Base-by-base conservation (phyloP, 2,329 filamentous ascomycete genomes). In the Cephalotrichum gorgonifer region DNA sequence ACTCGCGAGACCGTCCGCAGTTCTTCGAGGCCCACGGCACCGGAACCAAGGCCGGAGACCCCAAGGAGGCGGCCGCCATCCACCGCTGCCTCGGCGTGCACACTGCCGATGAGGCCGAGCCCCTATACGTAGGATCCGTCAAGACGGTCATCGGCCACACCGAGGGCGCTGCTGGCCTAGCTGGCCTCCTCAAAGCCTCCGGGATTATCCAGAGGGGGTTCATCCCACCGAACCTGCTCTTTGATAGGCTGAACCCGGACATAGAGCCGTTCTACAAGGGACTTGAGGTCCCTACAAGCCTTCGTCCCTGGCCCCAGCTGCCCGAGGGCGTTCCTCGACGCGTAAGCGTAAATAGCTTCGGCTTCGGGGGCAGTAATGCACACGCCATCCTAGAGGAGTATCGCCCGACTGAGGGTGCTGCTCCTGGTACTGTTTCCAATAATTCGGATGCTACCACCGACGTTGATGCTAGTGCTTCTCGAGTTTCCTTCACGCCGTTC, bases 21-120 rank as follows among this genome's bases (percentile, higher is more conserved):
- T 58, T 58, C 43, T 55, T 62, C 31, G 60, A 62, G 51, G 56
- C 56, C 3, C 60, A 62, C 43, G 60, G 60, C 12, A 62, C 60
- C 17, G 60, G 60, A 4, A 62, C 60, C 1, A 49, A 55, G 0
- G 55, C 60, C 0, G 60, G 60, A 3, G 60, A 62, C 28, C 58
- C 59, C 6, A 56, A 60, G 11, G 60, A 62, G 44, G 42, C 59
- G 0, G 23, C 54, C 8, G 50, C 56, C 47, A 57, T 60, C 4
- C 50, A 43, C 6, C 30, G 44, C 4, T 50, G 46, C 2, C 50
- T 57, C 12, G 50, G 50, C 17, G n/a, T n/a, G n/a, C 47, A 48
- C 3, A 17, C 7, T 26, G 52, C 7, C 51, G 51, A 26, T 11
- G 26, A 46, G 2, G 27, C 14, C 12, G 39, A 55, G 3, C 30